phyloP scores from a whole-genome alignment of 1,284 basidiomycete species.

The Anthracocystis setariae region DNA sequence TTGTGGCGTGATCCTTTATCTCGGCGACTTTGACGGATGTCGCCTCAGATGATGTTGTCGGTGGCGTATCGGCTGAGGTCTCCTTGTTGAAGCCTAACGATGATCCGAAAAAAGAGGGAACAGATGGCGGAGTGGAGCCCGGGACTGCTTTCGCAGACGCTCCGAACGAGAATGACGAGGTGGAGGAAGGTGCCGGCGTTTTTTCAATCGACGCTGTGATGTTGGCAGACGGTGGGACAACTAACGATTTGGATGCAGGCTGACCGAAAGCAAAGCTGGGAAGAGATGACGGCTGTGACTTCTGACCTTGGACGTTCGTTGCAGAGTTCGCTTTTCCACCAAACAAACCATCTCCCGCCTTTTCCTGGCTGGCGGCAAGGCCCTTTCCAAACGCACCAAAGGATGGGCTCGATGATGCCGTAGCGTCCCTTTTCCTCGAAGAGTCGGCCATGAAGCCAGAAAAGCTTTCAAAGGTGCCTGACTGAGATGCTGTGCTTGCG shows the following conservation, averaged over 20 bases:
- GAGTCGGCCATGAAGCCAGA: not conserved
- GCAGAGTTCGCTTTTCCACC: slow-evolving; percentile 8
- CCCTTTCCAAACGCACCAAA: slow-evolving; percentile 16
- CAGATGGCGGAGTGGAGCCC: slow-evolving; percentile 6
- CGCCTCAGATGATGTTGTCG: too few species aligned
- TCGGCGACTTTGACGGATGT: not conserved
- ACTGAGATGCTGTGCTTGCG: not conserved
- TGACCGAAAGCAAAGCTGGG: slow-evolving; percentile 32
- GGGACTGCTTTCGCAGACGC: slow-evolving; percentile 1
- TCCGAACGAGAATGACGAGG: slow-evolving; percentile 23
- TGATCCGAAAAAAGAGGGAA: slow-evolving; percentile 29
- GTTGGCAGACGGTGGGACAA: not conserved
- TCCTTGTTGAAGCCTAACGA: slow-evolving; percentile 10
- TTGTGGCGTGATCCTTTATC: not conserved
- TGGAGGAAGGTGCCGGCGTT: not conserved
- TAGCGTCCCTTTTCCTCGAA: not conserved
- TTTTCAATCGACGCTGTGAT: not conserved
- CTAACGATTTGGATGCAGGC: slow-evolving; percentile 3
- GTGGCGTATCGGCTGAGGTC: not conserved
- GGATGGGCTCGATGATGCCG: not conserved
- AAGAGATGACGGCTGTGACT: slow-evolving; percentile 9
- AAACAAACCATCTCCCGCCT: not conserved
- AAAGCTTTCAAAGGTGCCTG: slow-evolving; percentile 11
- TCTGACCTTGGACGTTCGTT: not conserved
- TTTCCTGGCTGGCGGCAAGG: not conserved